phyloP scores from a whole-genome alignment of 768 basidiomycete genomes.

The Imleria badia region DNA sequence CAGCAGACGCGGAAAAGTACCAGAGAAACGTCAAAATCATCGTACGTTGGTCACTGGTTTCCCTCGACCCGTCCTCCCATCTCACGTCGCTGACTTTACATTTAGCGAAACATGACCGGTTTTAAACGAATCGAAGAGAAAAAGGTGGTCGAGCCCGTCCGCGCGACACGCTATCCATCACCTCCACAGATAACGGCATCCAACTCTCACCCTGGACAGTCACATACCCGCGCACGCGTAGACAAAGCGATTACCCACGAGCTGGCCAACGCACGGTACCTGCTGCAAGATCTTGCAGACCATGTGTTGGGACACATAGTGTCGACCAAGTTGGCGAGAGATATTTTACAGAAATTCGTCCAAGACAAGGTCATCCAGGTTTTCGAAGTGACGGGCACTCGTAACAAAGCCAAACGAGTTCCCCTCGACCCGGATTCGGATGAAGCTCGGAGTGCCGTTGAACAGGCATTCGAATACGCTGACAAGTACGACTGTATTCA shows the following conservation, averaged over 20 bases:
- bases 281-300: conserved; percentile 14
- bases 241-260: conserved; percentile 3
- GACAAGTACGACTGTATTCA: neutral
- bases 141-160: neutral
- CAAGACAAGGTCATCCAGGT: neutral
- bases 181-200: conserved; percentile 1
- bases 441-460: neutral
- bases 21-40: neutral
- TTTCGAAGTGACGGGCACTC: neutral
- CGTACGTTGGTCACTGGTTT: neutral
- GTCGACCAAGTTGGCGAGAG: neutral
- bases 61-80: neutral
- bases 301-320: conserved; percentile 4
- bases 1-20: neutral
- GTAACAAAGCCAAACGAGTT: neutral
- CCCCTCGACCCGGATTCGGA: neutral
- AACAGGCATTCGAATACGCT: conserved; percentile 6
- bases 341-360: neutral
- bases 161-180: neutral
- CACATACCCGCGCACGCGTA: neutral
- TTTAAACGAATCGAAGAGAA: neutral
- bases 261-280: conserved; percentile 5
- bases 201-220: conserved; percentile 2
- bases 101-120: neutral
- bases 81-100: neutral